Conservation (phyloP, 352 stramenopile species). For the Phytophthora podocarpi region DNA sequence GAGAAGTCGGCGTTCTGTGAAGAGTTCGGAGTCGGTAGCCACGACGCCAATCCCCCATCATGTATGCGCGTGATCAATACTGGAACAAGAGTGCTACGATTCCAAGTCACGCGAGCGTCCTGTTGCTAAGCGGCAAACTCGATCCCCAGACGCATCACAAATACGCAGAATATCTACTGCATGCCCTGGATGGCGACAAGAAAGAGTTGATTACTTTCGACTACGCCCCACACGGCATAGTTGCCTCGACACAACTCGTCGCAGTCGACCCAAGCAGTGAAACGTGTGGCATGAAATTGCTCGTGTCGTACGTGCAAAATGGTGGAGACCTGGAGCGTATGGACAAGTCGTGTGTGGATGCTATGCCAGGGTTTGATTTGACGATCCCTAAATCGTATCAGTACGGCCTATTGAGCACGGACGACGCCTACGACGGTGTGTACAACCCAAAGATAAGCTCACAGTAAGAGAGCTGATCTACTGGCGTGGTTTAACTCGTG, state of each 20-base stretch:
- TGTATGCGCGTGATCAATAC: conserved; percentile 62
- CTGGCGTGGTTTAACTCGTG: too few species aligned
- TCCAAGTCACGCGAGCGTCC: conserved; percentile 40
- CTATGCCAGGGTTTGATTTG: conserved; percentile 39
- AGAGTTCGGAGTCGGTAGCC: conserved; percentile 20
- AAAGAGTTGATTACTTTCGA: conserved; percentile 58
- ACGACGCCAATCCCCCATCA: conserved; percentile 30
- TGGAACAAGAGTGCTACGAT: conserved; percentile 61
- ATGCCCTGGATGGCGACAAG: conserved; percentile 31
- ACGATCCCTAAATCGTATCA: conserved; percentile 19
- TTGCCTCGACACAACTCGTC: conserved; percentile 37
- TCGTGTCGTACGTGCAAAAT: conserved; percentile 46
- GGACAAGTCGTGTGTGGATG: conserved; percentile 53
- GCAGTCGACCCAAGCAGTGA: conserved; percentile 2
- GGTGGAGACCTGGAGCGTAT: conserved; percentile 38
- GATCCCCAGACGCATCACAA: conserved; percentile 59
- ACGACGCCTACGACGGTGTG: conserved; percentile 45
- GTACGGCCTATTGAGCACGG: conserved; percentile 41
- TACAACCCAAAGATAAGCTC: too few species aligned
- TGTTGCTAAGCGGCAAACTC: conserved; percentile 58
- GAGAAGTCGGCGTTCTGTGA: conserved; percentile 41
- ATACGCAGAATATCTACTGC: conserved; percentile 47
- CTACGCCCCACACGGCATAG: conserved; percentile 41
- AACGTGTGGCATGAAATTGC: conserved; percentile 53
- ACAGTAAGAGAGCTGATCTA: too few species aligned